A percentile compares a stretch with the other conserved stretches of the same genome.
phyloP scores from a whole-genome alignment of 164 flowering plant genomes.

The Liriodendron chinense region DNA sequence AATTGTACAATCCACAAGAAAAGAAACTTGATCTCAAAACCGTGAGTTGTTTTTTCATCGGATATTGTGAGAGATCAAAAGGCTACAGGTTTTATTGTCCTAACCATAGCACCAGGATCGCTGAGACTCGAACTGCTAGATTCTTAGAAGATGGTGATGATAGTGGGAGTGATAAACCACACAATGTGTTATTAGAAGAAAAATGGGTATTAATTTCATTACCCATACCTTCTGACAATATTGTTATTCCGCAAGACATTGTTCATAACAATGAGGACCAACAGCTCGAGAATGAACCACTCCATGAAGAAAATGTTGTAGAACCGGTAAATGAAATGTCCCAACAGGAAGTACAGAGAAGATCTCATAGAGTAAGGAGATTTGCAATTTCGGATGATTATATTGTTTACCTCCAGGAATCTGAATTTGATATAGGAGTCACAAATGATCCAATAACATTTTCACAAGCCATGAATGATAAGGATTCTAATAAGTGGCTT shows the following conservation, averaged over 20 bases:
- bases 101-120: neutral
- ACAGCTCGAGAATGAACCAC: neutral
- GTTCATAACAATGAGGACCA: neutral
- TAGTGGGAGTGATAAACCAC: neutral
- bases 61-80: slow-evolving; percentile 2
- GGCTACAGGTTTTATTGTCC: slow-evolving; percentile 5
- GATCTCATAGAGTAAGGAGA: neutral
- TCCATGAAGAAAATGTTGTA: neutral
- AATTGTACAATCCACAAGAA: neutral
- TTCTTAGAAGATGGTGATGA: slow-evolving; percentile 2
- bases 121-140: neutral
- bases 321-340: neutral
- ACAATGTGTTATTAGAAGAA: neutral
- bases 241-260: neutral
- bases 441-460: neutral
- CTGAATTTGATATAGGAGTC: slow-evolving; percentile 3
- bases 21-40: neutral
- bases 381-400: neutral
- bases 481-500: neutral
- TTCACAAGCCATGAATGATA: slow-evolving; percentile 6
- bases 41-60: slow-evolving; percentile 3
- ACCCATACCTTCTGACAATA: neutral
- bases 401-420: slow-evolving; percentile 2
- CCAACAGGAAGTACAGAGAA: neutral
- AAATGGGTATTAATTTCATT: neutral